Conservation (phyloP, 768 basidiomycete species). For the Serendipita sp. region DNA sequence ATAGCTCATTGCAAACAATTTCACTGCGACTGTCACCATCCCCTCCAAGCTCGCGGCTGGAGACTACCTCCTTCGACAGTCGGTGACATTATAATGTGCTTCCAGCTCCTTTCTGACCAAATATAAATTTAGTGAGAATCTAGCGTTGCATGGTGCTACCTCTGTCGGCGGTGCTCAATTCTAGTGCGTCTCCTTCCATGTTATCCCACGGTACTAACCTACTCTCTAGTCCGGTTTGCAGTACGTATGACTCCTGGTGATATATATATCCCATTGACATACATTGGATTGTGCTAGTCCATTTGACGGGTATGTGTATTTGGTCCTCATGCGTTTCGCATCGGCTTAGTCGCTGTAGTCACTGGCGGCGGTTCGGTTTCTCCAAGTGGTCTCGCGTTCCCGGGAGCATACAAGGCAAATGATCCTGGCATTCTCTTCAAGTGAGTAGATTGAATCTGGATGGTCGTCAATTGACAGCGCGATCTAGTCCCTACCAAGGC, state of each 20-base stretch:
- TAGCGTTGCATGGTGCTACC: neutral
- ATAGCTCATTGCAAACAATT: neutral
- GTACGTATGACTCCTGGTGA: neutral
- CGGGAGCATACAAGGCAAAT: neutral
- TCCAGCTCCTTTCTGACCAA: neutral
- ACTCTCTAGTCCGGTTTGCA: neutral
- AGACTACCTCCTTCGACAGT: neutral
- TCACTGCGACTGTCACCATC: neutral
- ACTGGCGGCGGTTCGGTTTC: neutral
- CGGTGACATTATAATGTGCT: neutral
- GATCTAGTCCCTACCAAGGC: neutral
- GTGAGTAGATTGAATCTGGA: neutral
- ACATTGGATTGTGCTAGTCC: neutral
- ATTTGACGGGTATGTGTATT: neutral
- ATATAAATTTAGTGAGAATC: neutral
- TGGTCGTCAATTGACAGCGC: neutral
- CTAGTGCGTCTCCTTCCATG: neutral
- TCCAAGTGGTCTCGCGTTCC: neutral
- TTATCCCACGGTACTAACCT: neutral
- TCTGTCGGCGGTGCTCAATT: neutral
- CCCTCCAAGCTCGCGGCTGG: neutral
- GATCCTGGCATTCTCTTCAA: neutral
- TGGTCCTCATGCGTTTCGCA: too few species aligned
- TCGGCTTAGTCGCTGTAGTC: too few species aligned
- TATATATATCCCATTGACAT: neutral